Conservation (phyloP, 805 yeast species). For the Candida alai region DNA sequence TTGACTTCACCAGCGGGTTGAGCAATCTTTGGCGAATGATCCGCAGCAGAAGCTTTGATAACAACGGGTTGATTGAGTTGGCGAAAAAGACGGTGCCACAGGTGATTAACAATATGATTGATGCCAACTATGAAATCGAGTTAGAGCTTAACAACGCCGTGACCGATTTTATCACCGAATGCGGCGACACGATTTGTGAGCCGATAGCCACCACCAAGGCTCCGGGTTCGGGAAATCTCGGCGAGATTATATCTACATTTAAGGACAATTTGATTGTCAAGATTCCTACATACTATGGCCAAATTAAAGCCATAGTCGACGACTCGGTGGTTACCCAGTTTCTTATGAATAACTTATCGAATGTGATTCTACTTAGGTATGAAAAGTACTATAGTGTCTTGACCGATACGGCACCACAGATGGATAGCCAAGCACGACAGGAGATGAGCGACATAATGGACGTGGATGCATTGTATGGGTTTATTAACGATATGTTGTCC, state of each 20-base stretch:
- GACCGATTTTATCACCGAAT: slow-evolving; percentile 59
- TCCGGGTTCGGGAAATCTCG: too few species aligned
- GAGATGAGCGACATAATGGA: slow-evolving; percentile 49
- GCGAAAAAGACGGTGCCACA: slow-evolving; percentile 72
- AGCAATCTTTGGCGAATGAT: slow-evolving; percentile 39
- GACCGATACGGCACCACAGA: slow-evolving; percentile 18
- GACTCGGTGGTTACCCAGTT: slow-evolving; percentile 44
- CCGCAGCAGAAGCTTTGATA: slow-evolving; percentile 42
- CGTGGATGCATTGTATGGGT: slow-evolving; percentile 54
- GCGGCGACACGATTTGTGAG: slow-evolving; percentile 40
- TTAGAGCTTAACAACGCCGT: slow-evolving; percentile 68
- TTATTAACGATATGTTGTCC: slow-evolving; percentile 36
- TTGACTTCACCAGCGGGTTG: slow-evolving; percentile 77
- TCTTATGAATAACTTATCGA: slow-evolving; percentile 33
- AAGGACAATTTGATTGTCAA: slow-evolving; percentile 48
- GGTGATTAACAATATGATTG: slow-evolving; percentile 77
- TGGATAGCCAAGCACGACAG: slow-evolving; percentile 18
- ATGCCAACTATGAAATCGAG: slow-evolving; percentile 69
- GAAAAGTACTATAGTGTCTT: slow-evolving; percentile 44
- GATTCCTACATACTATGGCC: slow-evolving; percentile 52
- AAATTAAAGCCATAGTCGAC: slow-evolving; percentile 50
- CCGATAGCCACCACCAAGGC: slow-evolving; percentile 35
- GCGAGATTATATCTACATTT: slow-evolving; percentile 36
- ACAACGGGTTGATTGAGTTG: slow-evolving; percentile 41
- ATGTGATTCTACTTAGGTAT: slow-evolving; percentile 55